Evolutionary conservation across 2,329 filamentous ascomycete species (phyloP).

Genomic region (Penicillium sp.): DNA sequence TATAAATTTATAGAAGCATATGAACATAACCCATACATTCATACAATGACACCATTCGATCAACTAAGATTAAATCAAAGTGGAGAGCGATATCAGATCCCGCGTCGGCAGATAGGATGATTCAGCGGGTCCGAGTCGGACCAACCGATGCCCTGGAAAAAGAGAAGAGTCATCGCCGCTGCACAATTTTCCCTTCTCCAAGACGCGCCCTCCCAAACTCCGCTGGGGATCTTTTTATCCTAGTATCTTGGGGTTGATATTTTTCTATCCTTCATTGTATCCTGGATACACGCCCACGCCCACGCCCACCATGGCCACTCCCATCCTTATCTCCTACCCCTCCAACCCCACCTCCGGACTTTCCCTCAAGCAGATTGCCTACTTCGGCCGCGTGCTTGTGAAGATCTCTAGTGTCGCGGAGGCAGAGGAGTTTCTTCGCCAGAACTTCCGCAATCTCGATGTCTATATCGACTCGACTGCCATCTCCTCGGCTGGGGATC

Average conservation of each 20-base stretch:
- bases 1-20: neutral
- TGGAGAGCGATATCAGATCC: conserved; percentile 5
- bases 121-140: conserved; percentile 22
- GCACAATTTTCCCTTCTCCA: conserved; percentile 5
- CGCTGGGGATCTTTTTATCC: conserved; percentile 22
- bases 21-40: neutral
- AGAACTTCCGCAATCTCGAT: conserved; percentile 59
- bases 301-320: conserved; percentile 44
- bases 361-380: conserved; percentile 58
- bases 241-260: neutral
- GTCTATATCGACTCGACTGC: conserved; percentile 78
- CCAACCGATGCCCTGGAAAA: conserved; percentile 7
- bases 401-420: conserved; percentile 49
- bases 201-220: conserved; percentile 1
- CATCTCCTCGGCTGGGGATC: conserved; percentile 70
- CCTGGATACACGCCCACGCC: conserved; percentile 3
- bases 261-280: neutral
- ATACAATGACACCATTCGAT: conserved; percentile 2
- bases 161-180: conserved; percentile 28
- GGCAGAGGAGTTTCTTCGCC: conserved; percentile 57
- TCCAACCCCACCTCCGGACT: conserved; percentile 55
- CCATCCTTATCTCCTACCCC: conserved; percentile 47
- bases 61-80: conserved; percentile 1
- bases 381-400: conserved; percentile 62
- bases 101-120: conserved; percentile 18